Percentiles rank a stretch among this genome's conserved stretches.
Conservation (phyloP, 768 basidiomycete genomes). For the Tricholoma sp. region DNA sequence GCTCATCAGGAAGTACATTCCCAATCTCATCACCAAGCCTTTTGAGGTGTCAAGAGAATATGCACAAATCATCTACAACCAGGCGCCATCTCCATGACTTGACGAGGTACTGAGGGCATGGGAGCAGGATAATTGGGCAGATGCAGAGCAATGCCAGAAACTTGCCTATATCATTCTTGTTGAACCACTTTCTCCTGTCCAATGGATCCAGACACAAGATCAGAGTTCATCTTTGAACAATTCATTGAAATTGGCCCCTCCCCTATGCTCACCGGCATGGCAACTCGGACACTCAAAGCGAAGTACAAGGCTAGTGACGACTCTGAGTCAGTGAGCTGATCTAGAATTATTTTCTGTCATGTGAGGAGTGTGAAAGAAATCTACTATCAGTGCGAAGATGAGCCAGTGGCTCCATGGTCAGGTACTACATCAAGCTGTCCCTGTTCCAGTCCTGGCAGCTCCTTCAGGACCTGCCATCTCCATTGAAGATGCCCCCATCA, state of each 20-base stretch:
- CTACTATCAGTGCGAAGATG: constrained; percentile 97
- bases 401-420: constrained; percentile 37
- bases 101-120: constrained; percentile 93
- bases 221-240: constrained; percentile 84
- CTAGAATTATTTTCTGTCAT: constrained; percentile 85
- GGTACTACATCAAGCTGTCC: constrained; percentile 2
- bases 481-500: constrained; percentile 88
- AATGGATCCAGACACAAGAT: constrained; percentile 99
- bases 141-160: constrained; percentile 78
- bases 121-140: constrained; percentile 88
- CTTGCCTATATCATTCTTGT: constrained; percentile 95
- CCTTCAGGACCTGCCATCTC: constrained; percentile 52
- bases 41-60: too few relatives aligned
- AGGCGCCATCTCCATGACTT: constrained; percentile 91
- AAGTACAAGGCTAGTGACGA: constrained; percentile 93
- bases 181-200: constrained; percentile 95
- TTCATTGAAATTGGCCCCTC: constrained; percentile 96
- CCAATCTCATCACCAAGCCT: too few relatives aligned
- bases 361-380: constrained; percentile 96
- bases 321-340: constrained; percentile 55
- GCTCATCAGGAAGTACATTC: too few relatives aligned
- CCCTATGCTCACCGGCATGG: constrained; percentile 95
- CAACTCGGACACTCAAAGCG: constrained; percentile 79
- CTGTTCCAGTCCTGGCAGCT: too few relatives aligned
- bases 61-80: constrained; percentile 92